Conservation (phyloP, 1,139 yeast species). For the Geotrichum europaeum region DNA sequence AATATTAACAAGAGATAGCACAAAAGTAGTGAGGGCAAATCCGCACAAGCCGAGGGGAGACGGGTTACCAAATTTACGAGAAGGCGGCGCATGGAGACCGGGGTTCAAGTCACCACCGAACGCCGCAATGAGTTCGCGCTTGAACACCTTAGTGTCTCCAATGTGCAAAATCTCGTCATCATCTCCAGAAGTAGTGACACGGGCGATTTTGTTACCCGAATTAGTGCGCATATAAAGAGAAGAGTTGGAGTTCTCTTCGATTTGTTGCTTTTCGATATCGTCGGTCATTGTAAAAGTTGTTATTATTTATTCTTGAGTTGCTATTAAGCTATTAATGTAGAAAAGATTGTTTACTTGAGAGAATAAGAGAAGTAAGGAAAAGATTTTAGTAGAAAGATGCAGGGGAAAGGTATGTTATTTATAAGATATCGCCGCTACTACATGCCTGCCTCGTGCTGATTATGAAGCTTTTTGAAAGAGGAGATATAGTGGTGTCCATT, state of each 20-base stretch:
- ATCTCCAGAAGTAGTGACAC: conserved; percentile 17
- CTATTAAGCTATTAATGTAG: background rate
- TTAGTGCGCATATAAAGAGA: background rate
- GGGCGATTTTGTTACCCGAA: conserved; percentile 1
- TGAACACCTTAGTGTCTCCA: conserved; percentile 61
- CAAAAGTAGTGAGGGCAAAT: conserved; percentile 79
- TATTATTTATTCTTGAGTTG: background rate
- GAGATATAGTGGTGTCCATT: background rate
- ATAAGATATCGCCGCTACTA: background rate
- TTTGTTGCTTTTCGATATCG: conserved; percentile 10
- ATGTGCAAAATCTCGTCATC: conserved; percentile 53
- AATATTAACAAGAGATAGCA: conserved; percentile 57
- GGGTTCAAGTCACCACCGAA: conserved; percentile 67
- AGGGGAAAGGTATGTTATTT: background rate
- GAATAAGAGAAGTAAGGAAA: background rate
- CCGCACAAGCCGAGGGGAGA: conserved; percentile 84
- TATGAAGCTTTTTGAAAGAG: background rate
- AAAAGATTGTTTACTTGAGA: background rate
- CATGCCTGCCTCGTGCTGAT: background rate
- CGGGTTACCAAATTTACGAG: conserved; percentile 73
- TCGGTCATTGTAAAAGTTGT: background rate
- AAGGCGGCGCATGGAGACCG: conserved; percentile 57
- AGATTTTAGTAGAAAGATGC: background rate
- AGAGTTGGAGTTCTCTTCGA: conserved; percentile 4
- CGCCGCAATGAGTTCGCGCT: conserved; percentile 52